phyloP scores from a whole-genome alignment of 192 early-diverging fungal genomes.

The Coemansia umbellata region DNA sequence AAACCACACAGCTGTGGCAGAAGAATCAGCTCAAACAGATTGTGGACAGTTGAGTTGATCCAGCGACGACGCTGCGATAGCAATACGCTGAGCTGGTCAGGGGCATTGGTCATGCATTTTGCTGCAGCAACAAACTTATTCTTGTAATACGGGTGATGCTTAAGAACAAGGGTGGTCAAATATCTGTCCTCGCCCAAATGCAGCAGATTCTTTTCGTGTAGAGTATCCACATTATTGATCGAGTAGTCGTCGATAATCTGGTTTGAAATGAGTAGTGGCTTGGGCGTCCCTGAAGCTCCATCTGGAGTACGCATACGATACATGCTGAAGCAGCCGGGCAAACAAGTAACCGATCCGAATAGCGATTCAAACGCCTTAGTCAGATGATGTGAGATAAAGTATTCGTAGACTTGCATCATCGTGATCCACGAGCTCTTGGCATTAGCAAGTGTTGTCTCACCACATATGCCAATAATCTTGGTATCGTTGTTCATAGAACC shows the following conservation, averaged over 20 bases:
- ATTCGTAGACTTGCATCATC: slow-evolving; percentile 99
- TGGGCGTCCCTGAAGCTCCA: slow-evolving; percentile 56
- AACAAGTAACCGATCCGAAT: slow-evolving; percentile 95
- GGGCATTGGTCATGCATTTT: slow-evolving; percentile 88
- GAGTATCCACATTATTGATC: slow-evolving; percentile 90
- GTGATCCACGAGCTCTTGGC: slow-evolving; percentile 92
- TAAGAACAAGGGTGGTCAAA: slow-evolving; percentile 89
- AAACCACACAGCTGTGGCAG: slow-evolving; percentile 93
- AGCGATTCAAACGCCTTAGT: slow-evolving; percentile 97
- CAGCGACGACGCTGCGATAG: slow-evolving; percentile 98
- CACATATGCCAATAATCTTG: slow-evolving; percentile 91
- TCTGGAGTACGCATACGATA: slow-evolving; percentile 90
- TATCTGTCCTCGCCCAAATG: slow-evolving; percentile 99
- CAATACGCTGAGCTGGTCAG: slow-evolving; percentile 88
- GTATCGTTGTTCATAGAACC: slow-evolving; percentile 87
- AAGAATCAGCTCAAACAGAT: slow-evolving; percentile 89
- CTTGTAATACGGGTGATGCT: slow-evolving; percentile 97
- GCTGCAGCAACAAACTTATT: slow-evolving; percentile 92
- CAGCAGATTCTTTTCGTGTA: slow-evolving; percentile 98
- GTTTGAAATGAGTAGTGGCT: slow-evolving; percentile 86
- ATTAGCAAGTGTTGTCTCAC: slow-evolving; percentile 92
- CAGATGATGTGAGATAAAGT: slow-evolving; percentile 96
- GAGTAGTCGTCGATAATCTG: slow-evolving; percentile 91
- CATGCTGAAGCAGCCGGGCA: slow-evolving; percentile 99
- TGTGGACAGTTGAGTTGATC: slow-evolving; percentile 99